Base-by-base conservation (phyloP, 2,329 filamentous ascomycete species). In the Myriosclerotinia curreyana region DNA sequence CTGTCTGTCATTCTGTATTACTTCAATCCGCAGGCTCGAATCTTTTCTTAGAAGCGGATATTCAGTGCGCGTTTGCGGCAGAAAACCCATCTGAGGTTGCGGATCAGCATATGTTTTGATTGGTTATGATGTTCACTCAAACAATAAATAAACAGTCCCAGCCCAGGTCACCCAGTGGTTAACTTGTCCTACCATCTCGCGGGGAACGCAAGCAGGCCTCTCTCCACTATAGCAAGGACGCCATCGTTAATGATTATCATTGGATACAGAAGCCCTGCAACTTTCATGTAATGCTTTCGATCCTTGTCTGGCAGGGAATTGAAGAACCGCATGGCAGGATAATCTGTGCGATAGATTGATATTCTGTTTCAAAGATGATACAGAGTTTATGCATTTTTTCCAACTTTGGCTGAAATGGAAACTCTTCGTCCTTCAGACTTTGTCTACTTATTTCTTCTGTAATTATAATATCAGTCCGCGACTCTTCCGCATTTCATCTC, bases 291-390 rank as follows among this genome's bases (percentile, higher is more conserved):
- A 31, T 62, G 22, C 40, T n/a, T n/a, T 31, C 44, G 42, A 62
- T 25, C 60, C 51, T 56, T 56, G 60, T 56, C n/a, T 44, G n/a
- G 20, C 17, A 48, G 17, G 50, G 40, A n/a, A 36, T 25, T 55
- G 46, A 46, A 20, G 17, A 31, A 34, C 36, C 20, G n/a, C 48
- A 60, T 44, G 25, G n/a, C n/a, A n/a, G n/a, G n/a, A n/a, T n/a
- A n/a, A 62, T 62, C 60, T 55, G 50, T 62, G 60, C 60, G 50
- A 62, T 62, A 46, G 40, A 55, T 55, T 62, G 60, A 62, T 48
- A 55, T 60, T 38, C 31, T 51, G 60, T 62, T 62, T 62, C 60
- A 62, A 62, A 62, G 31, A 55, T 62, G 40, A 62, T 62, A 56
- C 60, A 5, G 31, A 62, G 44, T 15, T 49, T 46, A 56, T 56